Base-by-base conservation (phyloP, 2,329 filamentous ascomycete genomes). In the Akanthomyces lecanii region DNA sequence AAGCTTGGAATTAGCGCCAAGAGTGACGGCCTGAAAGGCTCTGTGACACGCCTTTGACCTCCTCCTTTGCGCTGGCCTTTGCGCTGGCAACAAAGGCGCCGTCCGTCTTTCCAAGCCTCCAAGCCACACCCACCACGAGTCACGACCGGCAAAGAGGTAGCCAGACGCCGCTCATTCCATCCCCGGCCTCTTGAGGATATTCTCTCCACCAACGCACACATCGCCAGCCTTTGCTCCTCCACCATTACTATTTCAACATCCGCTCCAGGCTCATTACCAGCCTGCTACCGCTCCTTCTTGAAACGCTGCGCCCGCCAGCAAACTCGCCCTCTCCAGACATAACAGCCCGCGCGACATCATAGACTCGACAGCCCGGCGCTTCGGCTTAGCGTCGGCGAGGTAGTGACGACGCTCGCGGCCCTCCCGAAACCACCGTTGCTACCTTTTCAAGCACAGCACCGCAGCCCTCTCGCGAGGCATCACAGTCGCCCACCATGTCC, bases 401-500 rank as follows among this genome's bases (percentile, higher is more conserved):
- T 53, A 52, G 53, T 57, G 54, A 63, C 61, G 61, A 63, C 61
- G 53, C 61, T 42, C 38, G 53, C 53, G 38, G 53, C 45, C 45
- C 53, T 52, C 47, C 62, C 45, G 33, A 44, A 48, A 63, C 21
- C 30, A 48, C 51, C 42, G 40, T 45, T 53, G 47, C 57, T 45
- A 16, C 42, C 23, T 51, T 52, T 48, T 28, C 56, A 36, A 45
- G 5, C 33, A 42, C 33, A 56, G 3, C 25, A 50, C 28, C 44
- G 40, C 38, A 44, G 44, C 57, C 54, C 51, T 63, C 61, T 58
- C n/a, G 30, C 44, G 54, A 58, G 54, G 55, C 55, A 60, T 23
- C 38, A 53, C 48, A 54, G 50, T 57, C 69, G 73, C 71, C 74
- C 76, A 75, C 57, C 74, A 99, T 99, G 95, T 97, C 94, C 65